Base-by-base conservation (phyloP, 2,329 filamentous ascomycete genomes). In the Penicillium occitanis region DNA sequence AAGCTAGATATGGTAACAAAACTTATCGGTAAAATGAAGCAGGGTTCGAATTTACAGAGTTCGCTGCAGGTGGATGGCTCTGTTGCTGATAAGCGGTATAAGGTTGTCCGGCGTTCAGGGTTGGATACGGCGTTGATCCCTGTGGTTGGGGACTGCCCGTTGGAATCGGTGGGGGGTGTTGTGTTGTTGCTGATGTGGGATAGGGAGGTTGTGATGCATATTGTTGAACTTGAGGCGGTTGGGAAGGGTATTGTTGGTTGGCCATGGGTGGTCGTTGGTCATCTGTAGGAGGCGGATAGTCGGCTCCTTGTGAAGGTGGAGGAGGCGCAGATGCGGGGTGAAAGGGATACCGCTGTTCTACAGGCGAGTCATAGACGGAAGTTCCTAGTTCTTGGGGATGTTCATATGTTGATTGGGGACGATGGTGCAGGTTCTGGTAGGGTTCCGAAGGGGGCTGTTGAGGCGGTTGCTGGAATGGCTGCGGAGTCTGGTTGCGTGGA, bases 331-430 rank as follows among this genome's bases (percentile, higher is more conserved):
- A 70, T 6, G 66, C 69, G 30, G 72, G 69, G 13, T 73, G 71
- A 63, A 78, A 81, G 19, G 75, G 72, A 63, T 77, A 73, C 53
- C 77, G 75, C 65, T 76, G 74, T 22, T 80, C 86, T 46, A 91
- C 84, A 50, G 90, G 91, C 3, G 90, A 91, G 76, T 93, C 90
- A 73, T 93, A 93, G 10, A 87, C 87, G 0, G 90, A 91, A 0
- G 91, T 92, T 30, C 90, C 89, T 57, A 94, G 82, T 78, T 94
- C 91, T 77, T 93, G 91, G 0, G 91, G 88, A 69, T 87, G 86
- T 33, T 88, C 88, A 71, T 90, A 90, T 11, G 87, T 90, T 75
- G 87, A 90, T 73, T 88, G 86, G 3, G 88, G 88, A 17, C 85
- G 86, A 65, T 86, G 86, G 65, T 80, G 76, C 28, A 75, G 70